A percentile compares a stretch with the other conserved stretches of the same genome.
These are phyloP conservation scores for Isoetes taiwanensis DNA, from an alignment of 75 land plant species.

Conservation along the genomic window DNA sequence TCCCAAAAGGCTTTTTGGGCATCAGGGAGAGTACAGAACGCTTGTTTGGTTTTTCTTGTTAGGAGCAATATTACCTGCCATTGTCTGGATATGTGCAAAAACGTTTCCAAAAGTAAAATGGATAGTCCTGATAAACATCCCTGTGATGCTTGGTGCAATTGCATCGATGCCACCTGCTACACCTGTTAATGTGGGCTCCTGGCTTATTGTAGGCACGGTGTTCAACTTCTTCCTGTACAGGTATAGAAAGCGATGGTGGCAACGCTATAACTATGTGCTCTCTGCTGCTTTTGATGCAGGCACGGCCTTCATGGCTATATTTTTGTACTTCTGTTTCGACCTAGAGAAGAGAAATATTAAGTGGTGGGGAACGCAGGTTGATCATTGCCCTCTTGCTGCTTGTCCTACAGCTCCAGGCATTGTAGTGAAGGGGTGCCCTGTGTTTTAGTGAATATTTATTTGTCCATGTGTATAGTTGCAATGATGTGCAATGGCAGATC, in stretches of 20 bases:
- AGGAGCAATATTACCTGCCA: no score
- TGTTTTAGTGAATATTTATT: no score
- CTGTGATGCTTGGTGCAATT: no score
- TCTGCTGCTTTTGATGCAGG: conserved; percentile 3
- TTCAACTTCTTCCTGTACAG: no score
- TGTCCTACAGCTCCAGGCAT: conserved; percentile 5
- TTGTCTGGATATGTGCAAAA: no score
- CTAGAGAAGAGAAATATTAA: neutral
- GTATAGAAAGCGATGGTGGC: no score
- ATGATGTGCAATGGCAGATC: no score
- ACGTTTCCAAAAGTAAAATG: no score
- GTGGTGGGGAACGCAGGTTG: conserved; percentile 2
- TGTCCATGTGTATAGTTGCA: no score
- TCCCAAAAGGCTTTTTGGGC: neutral
- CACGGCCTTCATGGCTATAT: neutral
- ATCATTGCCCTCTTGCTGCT: neutral
- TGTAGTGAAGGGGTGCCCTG: neutral
- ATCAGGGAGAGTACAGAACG: neutral
- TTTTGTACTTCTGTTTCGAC: neutral
- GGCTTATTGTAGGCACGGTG: neutral
- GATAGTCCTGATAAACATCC: no score
- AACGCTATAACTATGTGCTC: conserved; percentile 2
- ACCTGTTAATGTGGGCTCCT: neutral
- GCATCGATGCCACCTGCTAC: neutral
- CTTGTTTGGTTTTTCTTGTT: neutral